Conservation (phyloP, 2,329 filamentous ascomycete species). For the Drechslerella dactyloides region DNA sequence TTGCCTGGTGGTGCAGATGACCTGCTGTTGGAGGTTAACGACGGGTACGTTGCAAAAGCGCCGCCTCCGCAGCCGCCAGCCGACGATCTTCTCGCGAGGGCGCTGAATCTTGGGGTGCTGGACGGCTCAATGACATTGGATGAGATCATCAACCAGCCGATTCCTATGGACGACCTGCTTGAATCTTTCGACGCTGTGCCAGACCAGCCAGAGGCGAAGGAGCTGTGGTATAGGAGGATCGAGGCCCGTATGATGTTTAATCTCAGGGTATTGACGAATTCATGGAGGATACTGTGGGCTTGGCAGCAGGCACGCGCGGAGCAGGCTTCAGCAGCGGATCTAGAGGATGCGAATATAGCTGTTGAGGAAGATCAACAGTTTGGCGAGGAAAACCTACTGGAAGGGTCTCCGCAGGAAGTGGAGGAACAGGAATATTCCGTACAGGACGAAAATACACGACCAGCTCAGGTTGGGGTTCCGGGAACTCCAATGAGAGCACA, state of each 20-base stretch:
- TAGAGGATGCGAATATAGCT: not conserved
- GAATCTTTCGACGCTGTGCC: constrained; percentile 12
- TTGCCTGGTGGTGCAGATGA: not conserved
- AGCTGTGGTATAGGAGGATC: constrained; percentile 13
- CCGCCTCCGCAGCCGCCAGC: not conserved
- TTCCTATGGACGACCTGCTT: not conserved
- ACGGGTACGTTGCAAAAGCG: not conserved
- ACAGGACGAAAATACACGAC: no score
- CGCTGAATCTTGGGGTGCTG: not conserved
- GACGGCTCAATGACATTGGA: not conserved
- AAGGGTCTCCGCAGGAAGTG: not conserved
- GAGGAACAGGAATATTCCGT: constrained; percentile 2
- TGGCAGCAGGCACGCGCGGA: constrained; percentile 14
- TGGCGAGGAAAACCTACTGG: not conserved
- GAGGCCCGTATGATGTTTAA: constrained; percentile 23
- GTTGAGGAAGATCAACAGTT: constrained; percentile 1
- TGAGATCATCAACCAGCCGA: not conserved
- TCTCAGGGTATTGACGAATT: constrained; percentile 11
- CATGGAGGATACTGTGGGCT: constrained; percentile 23
- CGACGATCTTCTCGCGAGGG: not conserved
- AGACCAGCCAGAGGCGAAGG: constrained; percentile 5
- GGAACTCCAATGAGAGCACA: no score
- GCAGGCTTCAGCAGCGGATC: constrained; percentile 1
- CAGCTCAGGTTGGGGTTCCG: no score
- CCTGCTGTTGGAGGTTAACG: constrained; percentile 4